phyloP scores from a whole-genome alignment of 2,329 filamentous ascomycete species.

The Fusarium drepaniforme region DNA sequence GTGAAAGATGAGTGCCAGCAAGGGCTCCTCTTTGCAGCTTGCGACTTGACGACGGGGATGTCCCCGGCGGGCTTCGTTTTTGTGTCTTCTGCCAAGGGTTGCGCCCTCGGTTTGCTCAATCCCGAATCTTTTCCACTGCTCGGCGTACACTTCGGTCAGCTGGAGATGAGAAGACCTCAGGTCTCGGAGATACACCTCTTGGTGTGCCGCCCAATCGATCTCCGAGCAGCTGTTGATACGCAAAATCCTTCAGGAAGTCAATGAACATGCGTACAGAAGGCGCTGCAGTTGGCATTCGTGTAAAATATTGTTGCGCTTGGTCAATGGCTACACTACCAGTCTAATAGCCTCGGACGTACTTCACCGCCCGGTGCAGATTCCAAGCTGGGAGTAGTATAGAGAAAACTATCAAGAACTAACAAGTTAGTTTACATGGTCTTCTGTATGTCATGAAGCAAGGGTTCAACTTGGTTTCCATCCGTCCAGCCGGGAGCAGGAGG shows the following conservation, averaged over 20 bases:
- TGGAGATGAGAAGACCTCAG: neutral
- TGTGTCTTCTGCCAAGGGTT: neutral
- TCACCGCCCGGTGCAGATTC: neutral
- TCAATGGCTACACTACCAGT: neutral
- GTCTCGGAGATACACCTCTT: neutral
- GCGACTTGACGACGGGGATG: neutral
- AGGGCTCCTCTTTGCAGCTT: neutral
- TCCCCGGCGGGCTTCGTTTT: neutral
- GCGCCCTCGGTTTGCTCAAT: neutral
- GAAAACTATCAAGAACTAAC: neutral
- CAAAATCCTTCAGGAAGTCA: neutral
- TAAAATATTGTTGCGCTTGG: neutral
- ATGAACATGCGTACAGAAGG: neutral
- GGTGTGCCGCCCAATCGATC: neutral
- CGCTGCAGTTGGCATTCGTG: neutral
- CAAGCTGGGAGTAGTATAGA: neutral
- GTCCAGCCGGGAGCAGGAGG: neutral
- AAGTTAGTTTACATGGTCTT: neutral
- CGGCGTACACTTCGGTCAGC: neutral
- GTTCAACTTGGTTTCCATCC: neutral
- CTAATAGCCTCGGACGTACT: neutral
- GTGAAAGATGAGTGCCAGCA: neutral
- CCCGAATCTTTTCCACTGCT: neutral
- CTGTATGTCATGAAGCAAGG: neutral
- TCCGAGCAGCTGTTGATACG: neutral